A percentile compares a stretch with the other conserved stretches of the same genome.
Conservation (phyloP, 1,284 basidiomycete species). For the Microbotryomycetes sp. region DNA sequence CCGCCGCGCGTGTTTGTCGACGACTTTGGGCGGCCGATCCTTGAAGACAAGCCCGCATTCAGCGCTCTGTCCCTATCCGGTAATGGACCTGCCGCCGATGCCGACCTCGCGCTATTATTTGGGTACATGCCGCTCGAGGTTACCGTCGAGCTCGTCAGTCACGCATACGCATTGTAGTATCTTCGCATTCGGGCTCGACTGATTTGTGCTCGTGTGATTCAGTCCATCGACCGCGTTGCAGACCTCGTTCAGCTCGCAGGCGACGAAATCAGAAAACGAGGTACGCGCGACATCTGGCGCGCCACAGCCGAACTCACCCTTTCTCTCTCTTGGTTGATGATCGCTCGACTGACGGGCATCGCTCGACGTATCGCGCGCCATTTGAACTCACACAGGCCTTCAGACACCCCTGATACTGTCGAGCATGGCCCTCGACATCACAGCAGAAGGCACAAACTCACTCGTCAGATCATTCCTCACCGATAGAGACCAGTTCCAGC, state of each 20-base stretch:
- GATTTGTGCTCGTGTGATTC: too few relatives aligned
- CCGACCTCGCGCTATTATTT: constrained; percentile 20
- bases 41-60: constrained; percentile 10
- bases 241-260: constrained; percentile 13
- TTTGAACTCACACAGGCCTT: constrained; percentile 49
- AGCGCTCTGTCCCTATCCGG: not conserved
- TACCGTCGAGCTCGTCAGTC: constrained; percentile 17
- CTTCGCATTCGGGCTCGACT: too few relatives aligned
- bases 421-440: constrained; percentile 73
- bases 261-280: constrained; percentile 14
- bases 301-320: not conserved
- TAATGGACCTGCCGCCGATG: not conserved
- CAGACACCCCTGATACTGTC: constrained; percentile 84
- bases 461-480: constrained; percentile 66
- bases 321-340: not conserved
- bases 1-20: constrained; percentile 10
- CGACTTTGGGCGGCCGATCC: constrained; percentile 26
- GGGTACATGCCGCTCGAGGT: constrained; percentile 25
- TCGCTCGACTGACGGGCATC: not conserved
- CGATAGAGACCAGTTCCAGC: constrained; percentile 12
- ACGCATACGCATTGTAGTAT: too few relatives aligned
- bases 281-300: not conserved
- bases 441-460: constrained; percentile 58
- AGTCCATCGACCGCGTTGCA: constrained; percentile 9
- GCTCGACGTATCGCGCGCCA: not conserved